Base-by-base conservation (phyloP, 768 basidiomycete genomes). In the Baorangia bicolor region DNA sequence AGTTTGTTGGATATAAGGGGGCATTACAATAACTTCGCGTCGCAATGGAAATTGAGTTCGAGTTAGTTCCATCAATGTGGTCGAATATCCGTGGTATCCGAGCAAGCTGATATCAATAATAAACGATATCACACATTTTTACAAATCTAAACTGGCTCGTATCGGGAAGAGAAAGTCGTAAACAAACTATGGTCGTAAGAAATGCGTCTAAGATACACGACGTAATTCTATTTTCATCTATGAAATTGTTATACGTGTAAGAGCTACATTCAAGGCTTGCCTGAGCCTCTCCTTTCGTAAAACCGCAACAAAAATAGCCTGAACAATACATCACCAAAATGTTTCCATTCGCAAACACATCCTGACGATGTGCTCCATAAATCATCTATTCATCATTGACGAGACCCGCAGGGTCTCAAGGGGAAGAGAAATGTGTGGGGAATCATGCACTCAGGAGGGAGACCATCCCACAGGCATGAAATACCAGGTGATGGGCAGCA, bases 401-500 rank as follows among this genome's bases (percentile, higher is more conserved):
- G 44, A 53, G 44, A 51, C 35, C 63, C 41, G 14, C 55, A 58
- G 45, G 43, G 52, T 34, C 53, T 46, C 40, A 35, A 53, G 16
- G 14, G 21, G 50, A 49, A 44, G 44, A 39, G 16, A 8, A 38
- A 31, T 42, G 35, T 20, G 30, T 43, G 40, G 12, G 21, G 21
- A 43, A 34, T 3, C 18, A 41, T 38, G 44, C 50, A 27, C 42
- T 77, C 56, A 81, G 13, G 79, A n/a, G 20, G 56, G 79, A 5
- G 60, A 60, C 76, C 75, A 82, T 49, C 64, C 74, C 62, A 67
- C 68, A 63, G 63, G 64, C 82, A 81, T 78, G 74, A 83, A 87
- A 60, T 83, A 65, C 88, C 88, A 90, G 3, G 68, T 67, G 57
- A 89, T 74, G n/a, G 64, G 53, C 34, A 89, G 66, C 38, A 77